Evolutionary conservation across 129 eudicot species (phyloP).

Genomic region (Solidago caesia): DNA sequence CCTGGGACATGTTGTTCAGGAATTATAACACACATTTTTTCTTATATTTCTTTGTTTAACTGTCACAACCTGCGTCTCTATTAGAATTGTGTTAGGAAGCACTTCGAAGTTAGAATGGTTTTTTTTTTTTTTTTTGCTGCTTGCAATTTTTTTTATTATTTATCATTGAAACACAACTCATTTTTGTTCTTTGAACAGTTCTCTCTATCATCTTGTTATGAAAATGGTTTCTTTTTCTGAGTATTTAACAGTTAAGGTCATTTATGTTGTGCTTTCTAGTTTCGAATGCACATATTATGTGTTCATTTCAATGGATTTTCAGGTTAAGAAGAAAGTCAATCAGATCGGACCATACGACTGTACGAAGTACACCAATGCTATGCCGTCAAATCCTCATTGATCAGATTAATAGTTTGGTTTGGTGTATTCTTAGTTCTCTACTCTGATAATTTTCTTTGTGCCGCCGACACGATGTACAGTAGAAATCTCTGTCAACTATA

Average conservation of each 20-base stretch:
- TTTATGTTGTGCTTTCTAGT: background rate
- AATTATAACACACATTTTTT: no score
- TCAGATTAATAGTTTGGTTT: conserved; percentile 15
- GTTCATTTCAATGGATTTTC: conserved; percentile 33
- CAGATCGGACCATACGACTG: conserved; percentile 93
- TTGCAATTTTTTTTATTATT: no score
- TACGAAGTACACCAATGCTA: conserved; percentile 62
- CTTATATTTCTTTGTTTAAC: no score
- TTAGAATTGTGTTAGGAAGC: no score
- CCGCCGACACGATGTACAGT: background rate
- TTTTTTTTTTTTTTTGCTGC: no score
- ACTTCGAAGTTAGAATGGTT: no score
- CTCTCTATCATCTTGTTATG: background rate
- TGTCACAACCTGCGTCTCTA: no score
- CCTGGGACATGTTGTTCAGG: no score
- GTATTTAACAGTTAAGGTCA: background rate
- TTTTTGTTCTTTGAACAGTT: no score
- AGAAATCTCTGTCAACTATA: conserved; percentile 18
- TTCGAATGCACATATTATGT: conserved; percentile 8
- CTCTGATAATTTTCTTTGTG: conserved; percentile 11
- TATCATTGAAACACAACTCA: no score
- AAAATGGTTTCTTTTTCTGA: background rate
- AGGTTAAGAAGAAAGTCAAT: conserved; percentile 78
- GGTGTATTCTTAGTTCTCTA: conserved; percentile 4
- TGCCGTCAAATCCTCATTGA: conserved; percentile 38